phyloP scores from a whole-genome alignment of 495 filamentous ascomycete genomes.

The Penicillium verhagenii region DNA sequence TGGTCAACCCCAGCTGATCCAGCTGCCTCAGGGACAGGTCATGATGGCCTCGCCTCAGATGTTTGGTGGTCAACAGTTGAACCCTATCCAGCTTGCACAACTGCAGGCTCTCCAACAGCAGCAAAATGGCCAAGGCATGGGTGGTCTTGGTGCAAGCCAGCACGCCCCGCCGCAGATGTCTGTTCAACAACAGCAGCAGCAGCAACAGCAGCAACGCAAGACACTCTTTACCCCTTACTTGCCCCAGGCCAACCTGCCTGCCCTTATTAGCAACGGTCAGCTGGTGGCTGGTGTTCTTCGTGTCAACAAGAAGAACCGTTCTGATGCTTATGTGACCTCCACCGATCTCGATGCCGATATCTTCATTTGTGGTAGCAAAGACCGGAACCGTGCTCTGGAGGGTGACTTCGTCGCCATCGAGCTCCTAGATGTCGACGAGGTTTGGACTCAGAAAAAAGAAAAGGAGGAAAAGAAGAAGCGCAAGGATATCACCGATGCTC shows the following conservation, averaged over 20 bases:
- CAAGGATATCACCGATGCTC: constrained; percentile 94
- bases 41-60: constrained; percentile 69
- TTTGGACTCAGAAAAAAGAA: constrained; percentile 97
- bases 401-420: constrained; percentile 95
- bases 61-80: constrained; percentile 81
- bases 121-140: constrained; percentile 72
- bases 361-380: constrained; percentile 99
- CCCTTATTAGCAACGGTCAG: constrained; percentile 85
- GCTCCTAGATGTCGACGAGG: constrained; percentile 95
- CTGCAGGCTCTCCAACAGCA: constrained; percentile 89
- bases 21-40: constrained; percentile 79
- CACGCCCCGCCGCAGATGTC: constrained; percentile 65
- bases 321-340: constrained; percentile 95
- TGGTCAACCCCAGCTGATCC: constrained; percentile 86
- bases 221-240: constrained; percentile 98
- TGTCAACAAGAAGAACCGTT: constrained; percentile 99
- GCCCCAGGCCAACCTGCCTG: constrained; percentile 91
- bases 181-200: constrained; percentile 59
- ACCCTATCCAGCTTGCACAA: constrained; percentile 84
- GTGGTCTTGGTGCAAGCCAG: constrained; percentile 69
- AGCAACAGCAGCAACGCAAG: constrained; percentile 93
- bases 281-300: constrained; percentile 94
- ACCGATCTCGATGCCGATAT: constrained; percentile 96
- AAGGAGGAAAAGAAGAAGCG: constrained; percentile 99
- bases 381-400: constrained; percentile 92